phyloP scores from a whole-genome alignment of 169 alveolate genomes.

The Plasmodium vivax region DNA sequence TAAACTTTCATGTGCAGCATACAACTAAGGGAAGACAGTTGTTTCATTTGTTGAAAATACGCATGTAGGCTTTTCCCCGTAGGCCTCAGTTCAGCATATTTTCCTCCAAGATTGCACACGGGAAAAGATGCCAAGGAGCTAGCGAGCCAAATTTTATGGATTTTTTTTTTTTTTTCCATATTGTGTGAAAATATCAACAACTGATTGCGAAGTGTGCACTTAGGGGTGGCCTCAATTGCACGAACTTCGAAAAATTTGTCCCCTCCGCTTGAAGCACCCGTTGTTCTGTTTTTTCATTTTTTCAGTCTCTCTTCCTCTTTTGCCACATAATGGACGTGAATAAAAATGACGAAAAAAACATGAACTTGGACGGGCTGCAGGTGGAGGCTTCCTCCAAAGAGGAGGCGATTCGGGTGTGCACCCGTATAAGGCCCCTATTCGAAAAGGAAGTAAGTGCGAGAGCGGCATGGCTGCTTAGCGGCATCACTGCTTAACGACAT shows the following conservation, averaged over 20 bases:
- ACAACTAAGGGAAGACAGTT: not conserved
- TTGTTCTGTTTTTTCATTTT: not conserved
- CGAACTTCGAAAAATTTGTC: not conserved
- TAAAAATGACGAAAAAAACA: slow-evolving; percentile 60
- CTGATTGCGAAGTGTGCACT: not conserved
- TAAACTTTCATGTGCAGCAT: not conserved
- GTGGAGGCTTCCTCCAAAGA: slow-evolving; percentile 79
- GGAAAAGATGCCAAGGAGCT: not conserved
- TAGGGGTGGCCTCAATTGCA: not conserved
- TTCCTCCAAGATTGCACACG: not conserved
- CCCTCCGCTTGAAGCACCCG: not conserved
- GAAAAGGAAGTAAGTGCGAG: slow-evolving; percentile 79
- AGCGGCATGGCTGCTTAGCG: not conserved
- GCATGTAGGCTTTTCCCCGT: not conserved
- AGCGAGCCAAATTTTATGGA: not conserved
- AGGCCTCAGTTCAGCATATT: not conserved
- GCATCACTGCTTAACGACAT: not conserved
- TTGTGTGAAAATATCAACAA: not conserved
- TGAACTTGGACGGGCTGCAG: slow-evolving; percentile 45
- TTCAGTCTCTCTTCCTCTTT: not conserved
- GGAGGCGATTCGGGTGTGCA: slow-evolving; percentile 83
- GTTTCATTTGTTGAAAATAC: slow-evolving; percentile 6
- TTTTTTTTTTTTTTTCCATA: not conserved
- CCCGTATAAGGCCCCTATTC: slow-evolving; percentile 85
- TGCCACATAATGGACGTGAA: slow-evolving; percentile 51